These are phyloP conservation scores for Stellera chamaejasme DNA, from an alignment of 345 rosid genomes.

Conservation along the genomic window DNA sequence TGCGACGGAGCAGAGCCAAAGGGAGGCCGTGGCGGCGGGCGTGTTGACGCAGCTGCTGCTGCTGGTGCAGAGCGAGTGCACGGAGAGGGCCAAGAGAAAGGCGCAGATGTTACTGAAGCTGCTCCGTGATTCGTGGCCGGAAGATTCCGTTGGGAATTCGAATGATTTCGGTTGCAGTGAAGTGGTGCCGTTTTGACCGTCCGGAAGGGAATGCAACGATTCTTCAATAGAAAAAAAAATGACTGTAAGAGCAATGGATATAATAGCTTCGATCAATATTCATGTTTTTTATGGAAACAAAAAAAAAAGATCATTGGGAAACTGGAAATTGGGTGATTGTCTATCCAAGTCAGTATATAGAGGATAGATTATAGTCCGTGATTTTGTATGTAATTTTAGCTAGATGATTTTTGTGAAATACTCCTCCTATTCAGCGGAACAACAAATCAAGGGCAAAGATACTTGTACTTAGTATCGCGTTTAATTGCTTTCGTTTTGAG, in stretches of 20 bases:
- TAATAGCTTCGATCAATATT: slow-evolving; percentile 10
- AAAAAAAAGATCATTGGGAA: neutral
- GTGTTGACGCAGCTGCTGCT: slow-evolving; percentile 75
- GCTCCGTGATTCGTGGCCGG: slow-evolving; percentile 83
- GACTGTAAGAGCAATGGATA: neutral
- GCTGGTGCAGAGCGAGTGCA: slow-evolving; percentile 89
- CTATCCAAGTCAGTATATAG: slow-evolving; percentile 27
- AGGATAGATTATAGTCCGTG: slow-evolving; percentile 8
- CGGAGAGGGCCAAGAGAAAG: slow-evolving; percentile 94
- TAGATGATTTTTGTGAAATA: slow-evolving; percentile 25
- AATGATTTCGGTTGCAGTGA: slow-evolving; percentile 68
- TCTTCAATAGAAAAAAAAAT: neutral
- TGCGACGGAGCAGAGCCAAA: slow-evolving; percentile 55
- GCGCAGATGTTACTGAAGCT: slow-evolving; percentile 85
- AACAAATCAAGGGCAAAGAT: slow-evolving; percentile 6
- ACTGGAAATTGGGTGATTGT: slow-evolving; percentile 4
- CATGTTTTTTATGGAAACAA: neutral
- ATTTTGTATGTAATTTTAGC: slow-evolving; percentile 37
- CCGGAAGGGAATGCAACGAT: neutral
- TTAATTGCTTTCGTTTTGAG: neutral
- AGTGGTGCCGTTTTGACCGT: slow-evolving; percentile 54
- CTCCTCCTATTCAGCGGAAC: neutral
- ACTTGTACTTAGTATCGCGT: neutral
- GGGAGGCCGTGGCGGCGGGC: slow-evolving; percentile 85
- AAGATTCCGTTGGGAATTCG: slow-evolving; percentile 41